These are phyloP conservation scores for Scutellaria galericulata DNA, from an alignment of 257 asterid genomes.

Conservation along the genomic window DNA sequence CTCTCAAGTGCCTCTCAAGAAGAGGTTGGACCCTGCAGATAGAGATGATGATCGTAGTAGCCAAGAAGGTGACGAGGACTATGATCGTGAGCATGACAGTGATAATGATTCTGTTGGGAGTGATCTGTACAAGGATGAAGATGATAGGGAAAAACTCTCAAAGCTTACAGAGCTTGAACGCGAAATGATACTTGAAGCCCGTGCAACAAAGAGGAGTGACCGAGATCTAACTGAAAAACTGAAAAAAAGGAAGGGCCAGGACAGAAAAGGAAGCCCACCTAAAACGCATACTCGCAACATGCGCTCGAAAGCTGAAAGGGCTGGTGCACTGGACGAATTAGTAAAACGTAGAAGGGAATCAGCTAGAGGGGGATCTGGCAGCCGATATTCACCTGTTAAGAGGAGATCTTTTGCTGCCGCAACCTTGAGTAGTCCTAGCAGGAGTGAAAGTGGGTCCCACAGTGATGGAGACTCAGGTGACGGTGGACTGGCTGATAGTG, in stretches of 20 bases:
- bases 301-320: constrained; percentile 87
- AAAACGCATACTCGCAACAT: constrained; percentile 68
- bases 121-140: constrained; percentile 89
- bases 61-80: constrained; percentile 65
- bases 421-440: constrained; percentile 71
- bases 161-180: constrained; percentile 88
- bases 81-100: constrained; percentile 66
- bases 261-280: constrained; percentile 76
- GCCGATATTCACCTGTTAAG: constrained; percentile 82
- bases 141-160: constrained; percentile 85
- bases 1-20: constrained; percentile 90
- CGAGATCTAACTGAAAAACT: constrained; percentile 73
- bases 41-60: constrained; percentile 76
- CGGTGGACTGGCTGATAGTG: constrained; percentile 90
- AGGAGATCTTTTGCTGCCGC: constrained; percentile 71
- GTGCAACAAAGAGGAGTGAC: constrained; percentile 89
- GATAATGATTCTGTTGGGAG: constrained; percentile 97
- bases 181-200: constrained; percentile 83
- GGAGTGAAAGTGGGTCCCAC: constrained; percentile 73
- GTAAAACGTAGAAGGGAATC: constrained; percentile 81
- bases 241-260: constrained; percentile 55
- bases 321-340: constrained; percentile 85
- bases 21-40: constrained; percentile 77
- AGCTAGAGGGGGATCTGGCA: constrained; percentile 66
- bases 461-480: constrained; percentile 87